A percentile compares a stretch with the other conserved stretches of the same genome.
Evolutionary conservation across 345 rosid species (phyloP).

Genomic region (Salix purpurea): DNA sequence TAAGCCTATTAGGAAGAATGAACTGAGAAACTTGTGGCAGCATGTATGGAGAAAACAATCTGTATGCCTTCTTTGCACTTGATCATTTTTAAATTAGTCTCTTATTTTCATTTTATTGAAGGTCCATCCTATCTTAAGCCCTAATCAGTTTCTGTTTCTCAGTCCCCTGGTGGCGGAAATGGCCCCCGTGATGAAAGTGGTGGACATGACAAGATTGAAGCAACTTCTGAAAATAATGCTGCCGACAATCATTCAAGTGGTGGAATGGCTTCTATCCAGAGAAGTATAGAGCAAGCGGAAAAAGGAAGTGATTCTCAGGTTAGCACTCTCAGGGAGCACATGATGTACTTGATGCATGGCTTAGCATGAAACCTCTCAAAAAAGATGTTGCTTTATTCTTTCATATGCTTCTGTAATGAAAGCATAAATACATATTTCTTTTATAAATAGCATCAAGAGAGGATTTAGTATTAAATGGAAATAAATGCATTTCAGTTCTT

Average conservation of each 20-base stretch:
- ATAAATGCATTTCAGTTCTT: not conserved
- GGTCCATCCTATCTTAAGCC: slow-evolving; percentile 11
- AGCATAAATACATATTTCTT: not conserved
- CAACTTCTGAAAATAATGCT: slow-evolving; percentile 63
- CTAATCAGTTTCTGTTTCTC: slow-evolving; percentile 19
- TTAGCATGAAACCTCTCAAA: not conserved
- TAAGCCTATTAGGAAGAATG: slow-evolving; percentile 90
- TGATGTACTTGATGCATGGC: not conserved
- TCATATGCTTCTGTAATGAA: not conserved
- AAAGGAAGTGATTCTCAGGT: slow-evolving; percentile 81
- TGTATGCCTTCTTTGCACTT: slow-evolving; percentile 41
- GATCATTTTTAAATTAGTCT: not conserved
- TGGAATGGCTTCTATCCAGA: slow-evolving; percentile 34
- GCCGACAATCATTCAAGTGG: slow-evolving; percentile 49
- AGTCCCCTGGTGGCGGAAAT: slow-evolving; percentile 43
- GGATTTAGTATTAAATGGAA: not conserved
- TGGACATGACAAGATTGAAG: slow-evolving; percentile 69
- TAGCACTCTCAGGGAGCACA: slow-evolving; percentile 18
- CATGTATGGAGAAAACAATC: slow-evolving; percentile 95
- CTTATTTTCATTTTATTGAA: not conserved
- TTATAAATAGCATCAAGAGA: not conserved
- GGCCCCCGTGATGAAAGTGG: slow-evolving; percentile 54
- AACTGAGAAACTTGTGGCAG: slow-evolving; percentile 91
- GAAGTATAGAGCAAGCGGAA: slow-evolving; percentile 40
- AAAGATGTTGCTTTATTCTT: not conserved